Base-by-base conservation (phyloP, 2,329 filamentous ascomycete genomes). In the Fonsecaea nubica region DNA sequence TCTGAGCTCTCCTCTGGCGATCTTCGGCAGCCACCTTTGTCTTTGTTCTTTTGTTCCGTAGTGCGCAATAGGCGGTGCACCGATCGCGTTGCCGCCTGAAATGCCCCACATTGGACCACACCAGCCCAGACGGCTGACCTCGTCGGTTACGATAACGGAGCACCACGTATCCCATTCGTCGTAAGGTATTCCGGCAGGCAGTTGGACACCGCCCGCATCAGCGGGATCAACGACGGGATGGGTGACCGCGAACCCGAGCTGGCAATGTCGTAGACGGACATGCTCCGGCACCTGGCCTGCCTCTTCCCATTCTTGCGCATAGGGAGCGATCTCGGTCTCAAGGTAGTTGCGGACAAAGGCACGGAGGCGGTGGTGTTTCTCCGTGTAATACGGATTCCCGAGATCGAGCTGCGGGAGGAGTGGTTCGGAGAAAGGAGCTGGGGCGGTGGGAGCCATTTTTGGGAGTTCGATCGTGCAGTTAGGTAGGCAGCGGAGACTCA, bases 111-210 rank as follows among this genome's bases (percentile, higher is more conserved):
- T 0, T 88, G 90, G 1, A 89, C 90, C 3, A 82, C 79, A 25
- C 18, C 92, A 81, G 9, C 90, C 90, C 1, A 83, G 85, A 12
- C 89, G 84, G 13, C 83, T 80, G 84, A 92, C 86, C 85, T 92
- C 90, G 72, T 92, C 90, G 2, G 80, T 79, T 72, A 89, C 92
- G 58, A 93, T 92, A 63, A 88, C 81, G 0, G 84, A 85, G 74
- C 92, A 90, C 21, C 91, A 81, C 68, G 89, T 88, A 73, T 92
- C 90, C 79, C 89, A 93, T 33, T 93, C 89, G 73, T 92, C 89
- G 3, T 92, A 86, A 70, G 86, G 87, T 2, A 90, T 78, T 0
- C 85, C 85, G 0, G 89, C 89, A 0, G 88, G 80, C 38, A 92
- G 92, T 84, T 72, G 89, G 84, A 68, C 86, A 80, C 58, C 92